These are phyloP conservation scores for Apiotrichum akiyoshidainum DNA, from an alignment of 1,284 basidiomycete genomes.

Conservation along the genomic window DNA sequence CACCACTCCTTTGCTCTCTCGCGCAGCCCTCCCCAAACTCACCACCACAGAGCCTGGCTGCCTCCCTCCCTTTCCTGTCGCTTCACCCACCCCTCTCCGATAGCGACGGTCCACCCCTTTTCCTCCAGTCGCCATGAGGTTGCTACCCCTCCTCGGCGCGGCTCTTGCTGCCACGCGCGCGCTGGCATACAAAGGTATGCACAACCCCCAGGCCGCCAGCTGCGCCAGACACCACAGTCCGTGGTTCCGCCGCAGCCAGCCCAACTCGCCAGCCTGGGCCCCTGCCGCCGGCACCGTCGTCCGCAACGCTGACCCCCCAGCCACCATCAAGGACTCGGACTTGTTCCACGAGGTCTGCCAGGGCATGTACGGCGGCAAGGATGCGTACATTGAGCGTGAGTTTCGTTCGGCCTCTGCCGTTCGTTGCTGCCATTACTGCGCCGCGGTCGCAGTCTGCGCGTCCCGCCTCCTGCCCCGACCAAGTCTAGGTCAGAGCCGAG, in stretches of 20 bases:
- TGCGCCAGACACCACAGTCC: too few species aligned
- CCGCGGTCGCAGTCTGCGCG: too few species aligned
- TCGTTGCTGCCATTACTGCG: not conserved
- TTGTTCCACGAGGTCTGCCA: conserved; percentile 76
- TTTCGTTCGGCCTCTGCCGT: not conserved
- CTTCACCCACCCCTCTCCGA: too few species aligned
- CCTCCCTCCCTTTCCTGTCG: not conserved
- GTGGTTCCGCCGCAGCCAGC: too few species aligned
- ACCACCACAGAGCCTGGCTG: too few species aligned
- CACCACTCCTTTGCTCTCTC: not conserved
- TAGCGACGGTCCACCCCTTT: too few species aligned
- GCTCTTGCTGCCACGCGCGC: conserved; percentile 4
- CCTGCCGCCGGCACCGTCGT: too few species aligned
- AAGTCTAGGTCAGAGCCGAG: not conserved
- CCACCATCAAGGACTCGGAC: conserved; percentile 58
- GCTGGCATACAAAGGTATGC: conserved; percentile 13
- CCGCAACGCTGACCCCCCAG: conserved; percentile 23
- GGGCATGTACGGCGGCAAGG: conserved; percentile 82
- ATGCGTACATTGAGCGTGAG: conserved; percentile 52
- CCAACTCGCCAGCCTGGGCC: too few species aligned
- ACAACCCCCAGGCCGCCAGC: too few species aligned
- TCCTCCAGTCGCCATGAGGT: not conserved
- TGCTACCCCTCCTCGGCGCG: conserved; percentile 3
- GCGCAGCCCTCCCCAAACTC: not conserved
- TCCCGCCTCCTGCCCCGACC: too few species aligned